Conservation (phyloP, 106 monocot species). For the Triglochin maritima region DNA sequence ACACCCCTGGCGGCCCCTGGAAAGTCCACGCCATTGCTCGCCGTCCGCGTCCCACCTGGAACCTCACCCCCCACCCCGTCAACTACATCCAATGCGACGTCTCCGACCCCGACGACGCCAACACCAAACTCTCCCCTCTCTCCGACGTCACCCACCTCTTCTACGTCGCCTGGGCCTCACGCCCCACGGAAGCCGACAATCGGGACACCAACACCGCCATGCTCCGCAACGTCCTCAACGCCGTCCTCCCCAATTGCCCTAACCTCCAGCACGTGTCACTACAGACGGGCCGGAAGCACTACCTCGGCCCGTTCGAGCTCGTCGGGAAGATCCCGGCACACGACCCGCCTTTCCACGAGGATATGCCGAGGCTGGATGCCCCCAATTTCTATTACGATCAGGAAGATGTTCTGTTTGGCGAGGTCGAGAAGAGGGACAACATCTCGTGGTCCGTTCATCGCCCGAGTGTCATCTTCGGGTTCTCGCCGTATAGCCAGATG, state of each 20-base stretch:
- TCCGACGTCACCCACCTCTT: conserved; percentile 77
- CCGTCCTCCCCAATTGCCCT: conserved; percentile 42
- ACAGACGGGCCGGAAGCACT: conserved; percentile 79
- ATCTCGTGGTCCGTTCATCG: conserved; percentile 53
- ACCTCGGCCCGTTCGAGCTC: conserved; percentile 40
- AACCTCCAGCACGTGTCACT: conserved; percentile 63
- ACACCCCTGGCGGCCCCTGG: conserved; percentile 89
- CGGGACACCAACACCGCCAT: conserved; percentile 46
- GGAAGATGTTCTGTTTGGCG: conserved; percentile 44
- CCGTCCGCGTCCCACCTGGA: conserved; percentile 35
- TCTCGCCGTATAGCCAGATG: conserved; percentile 16
- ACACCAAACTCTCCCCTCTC: conserved; percentile 58
- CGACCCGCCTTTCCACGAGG: conserved; percentile 44
- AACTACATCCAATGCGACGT: conserved; percentile 39
- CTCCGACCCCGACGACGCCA: conserved; percentile 38
- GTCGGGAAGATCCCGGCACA: conserved; percentile 5
- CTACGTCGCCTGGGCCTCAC: conserved; percentile 45
- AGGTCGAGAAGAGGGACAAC: conserved; percentile 23
- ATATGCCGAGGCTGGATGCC: conserved; percentile 27
- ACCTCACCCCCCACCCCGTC: conserved; percentile 15
- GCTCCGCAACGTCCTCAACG: conserved; percentile 61
- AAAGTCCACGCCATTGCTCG: conserved; percentile 65
- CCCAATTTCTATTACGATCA: conserved; percentile 47
- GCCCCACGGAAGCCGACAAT: conserved; percentile 46
- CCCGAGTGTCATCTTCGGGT: conserved; percentile 17